Base-by-base conservation (phyloP, 768 basidiomycete genomes). In the Lepiota venenata region DNA sequence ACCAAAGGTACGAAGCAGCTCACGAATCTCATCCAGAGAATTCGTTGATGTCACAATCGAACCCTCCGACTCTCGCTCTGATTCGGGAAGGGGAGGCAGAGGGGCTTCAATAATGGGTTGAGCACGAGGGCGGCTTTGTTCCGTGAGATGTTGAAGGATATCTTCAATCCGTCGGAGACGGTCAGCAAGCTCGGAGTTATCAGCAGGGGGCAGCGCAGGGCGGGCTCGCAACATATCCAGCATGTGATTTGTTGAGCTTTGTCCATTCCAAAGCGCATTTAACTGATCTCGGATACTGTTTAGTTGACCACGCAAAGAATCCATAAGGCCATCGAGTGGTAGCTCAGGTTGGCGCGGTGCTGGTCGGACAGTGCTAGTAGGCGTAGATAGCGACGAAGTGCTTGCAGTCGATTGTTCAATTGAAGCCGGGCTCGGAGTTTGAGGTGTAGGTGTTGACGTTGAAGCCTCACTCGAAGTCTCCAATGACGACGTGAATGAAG, bases 221-320 rank as follows among this genome's bases (percentile, higher is more conserved):
- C 78, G 75, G 27, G 77, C 74, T 16, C 80, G 77, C 50, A 93
- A 70, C 21, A 84, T 80, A 52, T 87, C 81, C 35, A 94, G 67
- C 56, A 83, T 70, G 27, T 79, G 75, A 48, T 84, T 83, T 6
- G 86, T 79, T 0, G 78, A 71, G 0, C 66, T 61, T 66, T 95
- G 91, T 4, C 78, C 82, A 45, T 87, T 76, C 67, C 81, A 74
- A 18, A 96, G 66, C 8, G 77, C 80, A 9, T 73, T 71, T 6
- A 85, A 73, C 59, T 85, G 81, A 6, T 81, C 78, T 41, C 82
- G 75, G 41, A 94, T 73, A 11, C 56, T 43, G 9, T 53, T 46
- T 12, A 60, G 38, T 7, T 57, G 56, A 37, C 73, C 76, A 14
- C 78, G 71, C 42, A 93, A 61, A 25, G 85, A 73, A 3, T 77